These are phyloP conservation scores for Phanerochaete sordida DNA, from an alignment of 768 basidiomycete genomes.

Conservation along the genomic window DNA sequence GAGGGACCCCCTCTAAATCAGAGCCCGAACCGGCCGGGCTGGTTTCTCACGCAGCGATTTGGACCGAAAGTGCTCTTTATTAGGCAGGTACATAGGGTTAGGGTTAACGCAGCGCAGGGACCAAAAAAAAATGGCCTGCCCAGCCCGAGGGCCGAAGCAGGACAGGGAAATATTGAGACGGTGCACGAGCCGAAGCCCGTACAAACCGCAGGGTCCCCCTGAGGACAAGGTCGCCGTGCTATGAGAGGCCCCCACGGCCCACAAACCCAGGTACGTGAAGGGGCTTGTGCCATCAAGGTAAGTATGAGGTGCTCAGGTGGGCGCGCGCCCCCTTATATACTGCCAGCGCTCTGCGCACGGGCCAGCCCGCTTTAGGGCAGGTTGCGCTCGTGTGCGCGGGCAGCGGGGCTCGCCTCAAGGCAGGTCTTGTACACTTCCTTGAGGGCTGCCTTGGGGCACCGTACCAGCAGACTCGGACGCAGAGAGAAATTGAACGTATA, in stretches of 20 bases:
- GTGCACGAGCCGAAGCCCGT: slow-evolving; percentile 35
- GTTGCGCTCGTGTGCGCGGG: not conserved
- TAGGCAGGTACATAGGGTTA: slow-evolving; percentile 14
- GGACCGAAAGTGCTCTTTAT: not conserved
- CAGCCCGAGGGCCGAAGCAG: slow-evolving; percentile 44
- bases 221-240: slow-evolving; percentile 49
- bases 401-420: not conserved
- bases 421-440: not conserved
- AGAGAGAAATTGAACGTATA: too few species aligned
- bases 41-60: not conserved
- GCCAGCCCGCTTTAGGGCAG: slow-evolving; percentile 3
- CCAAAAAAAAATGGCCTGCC: slow-evolving; percentile 37
- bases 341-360: slow-evolving; percentile 11
- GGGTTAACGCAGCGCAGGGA: slow-evolving; percentile 18
- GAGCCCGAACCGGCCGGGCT: too few species aligned
- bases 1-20: too few species aligned
- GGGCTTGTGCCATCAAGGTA: slow-evolving; percentile 29
- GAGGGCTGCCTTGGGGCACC: too few species aligned
- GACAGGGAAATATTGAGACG: slow-evolving; percentile 38
- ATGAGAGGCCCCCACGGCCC: slow-evolving; percentile 31
- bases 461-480: too few species aligned
- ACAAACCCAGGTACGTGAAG: slow-evolving; percentile 25
- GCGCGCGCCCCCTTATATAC: slow-evolving; percentile 6
- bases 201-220: slow-evolving; percentile 39
- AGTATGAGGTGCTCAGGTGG: slow-evolving; percentile 23